Base-by-base conservation (phyloP, 805 yeast genomes). In the Kluyveromyces dobzhanskii region DNA sequence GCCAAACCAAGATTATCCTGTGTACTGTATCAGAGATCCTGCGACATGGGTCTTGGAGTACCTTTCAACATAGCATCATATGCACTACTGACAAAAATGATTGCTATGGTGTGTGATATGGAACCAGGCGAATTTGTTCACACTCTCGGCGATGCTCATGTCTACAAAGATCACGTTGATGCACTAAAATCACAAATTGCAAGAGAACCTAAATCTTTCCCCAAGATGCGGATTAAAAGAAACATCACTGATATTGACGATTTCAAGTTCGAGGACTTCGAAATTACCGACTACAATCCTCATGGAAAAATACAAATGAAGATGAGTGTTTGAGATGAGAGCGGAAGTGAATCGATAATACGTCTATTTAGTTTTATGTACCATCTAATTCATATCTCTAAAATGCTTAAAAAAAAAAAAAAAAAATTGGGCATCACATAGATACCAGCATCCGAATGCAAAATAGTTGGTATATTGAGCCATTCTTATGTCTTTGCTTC, bases 1-100 rank as follows among this genome's bases (percentile, higher is more conserved):
- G 62, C 58, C 17, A 76, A 64, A 50, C 94, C 94, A 17, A 77
- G 71, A 52, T 71, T 92, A 40, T 83, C 92, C 10, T 92, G 98
- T 59, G 74, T 82, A 42, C 67, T 92, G 67, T 92, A 92, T 62
- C 99, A 92, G 65, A 76, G 99, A 53, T 84, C 95, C n/a, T 90
- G 97, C 62, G 99, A 92, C 57, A 88, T 92, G 96, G 99, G 99
- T 0, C 73, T 92, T n/a, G 99, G 99, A 11, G 97, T 92, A 17
- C 99, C 99, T 1, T 92, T 92, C 63, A 92, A 92, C 58, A 92
- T 92, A 54, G 98, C 99, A 0, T 86, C 97, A 0, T 92, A 92
- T 57, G 95, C 98, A 0, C 67, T 92, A 39, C 69, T 92, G 44
- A 88, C 97, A 2, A 80, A 75, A 51, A 90, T 92, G 97, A 82